phyloP scores from a whole-genome alignment of 2,329 filamentous ascomycete species.

The Tricladium varicosporioides region DNA sequence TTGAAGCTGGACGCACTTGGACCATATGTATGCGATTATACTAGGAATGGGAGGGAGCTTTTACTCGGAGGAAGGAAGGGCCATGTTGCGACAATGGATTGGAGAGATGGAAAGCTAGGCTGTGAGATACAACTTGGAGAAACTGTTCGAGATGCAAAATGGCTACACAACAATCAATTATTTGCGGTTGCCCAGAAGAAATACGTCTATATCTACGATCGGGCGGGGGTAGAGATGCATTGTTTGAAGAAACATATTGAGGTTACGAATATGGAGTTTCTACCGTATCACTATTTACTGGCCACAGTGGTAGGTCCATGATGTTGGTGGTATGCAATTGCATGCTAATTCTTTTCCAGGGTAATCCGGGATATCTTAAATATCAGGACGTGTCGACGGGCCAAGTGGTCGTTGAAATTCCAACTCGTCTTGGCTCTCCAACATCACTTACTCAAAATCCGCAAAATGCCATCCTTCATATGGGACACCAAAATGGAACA shows the following conservation, averaged over 20 bases:
- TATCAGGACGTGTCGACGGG: conserved; percentile 96
- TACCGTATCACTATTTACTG: conserved; percentile 93
- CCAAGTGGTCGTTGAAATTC: conserved; percentile 79
- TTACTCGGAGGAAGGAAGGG: conserved; percentile 87
- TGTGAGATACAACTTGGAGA: conserved; percentile 91
- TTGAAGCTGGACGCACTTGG: conserved; percentile 79
- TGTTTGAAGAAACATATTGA: conserved; percentile 88
- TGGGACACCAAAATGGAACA: conserved; percentile 92
- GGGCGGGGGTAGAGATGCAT: conserved; percentile 86
- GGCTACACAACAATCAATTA: conserved; percentile 91
- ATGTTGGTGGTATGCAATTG: no score
- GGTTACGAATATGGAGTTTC: conserved; percentile 89
- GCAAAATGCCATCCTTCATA: conserved; percentile 86
- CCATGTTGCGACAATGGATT: conserved; percentile 95
- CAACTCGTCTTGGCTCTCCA: conserved; percentile 80
- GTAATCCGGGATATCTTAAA: conserved; percentile 79
- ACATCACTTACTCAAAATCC: conserved; percentile 85
- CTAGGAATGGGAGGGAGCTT: conserved; percentile 81
- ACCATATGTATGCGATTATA: conserved; percentile 87
- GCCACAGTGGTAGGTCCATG: conserved; percentile 68
- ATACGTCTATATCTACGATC: conserved; percentile 94
- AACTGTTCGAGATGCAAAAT: conserved; percentile 84
- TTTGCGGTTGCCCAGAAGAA: conserved; percentile 97
- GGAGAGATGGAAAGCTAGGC: conserved; percentile 85
- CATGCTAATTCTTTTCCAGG: conserved; percentile 42